Conservation (phyloP, 441 rosid species). For the Codiaeum variegatum region DNA sequence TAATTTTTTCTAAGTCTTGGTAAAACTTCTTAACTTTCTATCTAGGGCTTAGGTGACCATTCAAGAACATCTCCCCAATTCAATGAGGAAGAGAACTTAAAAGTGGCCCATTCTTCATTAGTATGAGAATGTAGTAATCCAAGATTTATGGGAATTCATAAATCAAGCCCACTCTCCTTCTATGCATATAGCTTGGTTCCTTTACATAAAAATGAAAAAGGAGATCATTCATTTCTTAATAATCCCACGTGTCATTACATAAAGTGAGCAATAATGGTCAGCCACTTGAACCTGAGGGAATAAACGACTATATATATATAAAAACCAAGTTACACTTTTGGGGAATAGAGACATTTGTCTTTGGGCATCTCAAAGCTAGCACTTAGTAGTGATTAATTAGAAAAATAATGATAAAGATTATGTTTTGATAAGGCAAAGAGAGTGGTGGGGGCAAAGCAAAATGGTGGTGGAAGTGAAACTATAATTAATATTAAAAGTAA, state of each 20-base stretch:
- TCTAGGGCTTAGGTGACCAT: too few relatives aligned
- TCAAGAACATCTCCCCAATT: too few relatives aligned
- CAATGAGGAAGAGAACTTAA: too few relatives aligned
- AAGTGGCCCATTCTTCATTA: too few relatives aligned
- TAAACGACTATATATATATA: neutral
- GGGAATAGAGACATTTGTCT: constrained; percentile 7
- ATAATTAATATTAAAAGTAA: neutral
- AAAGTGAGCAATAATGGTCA: constrained; percentile 14
- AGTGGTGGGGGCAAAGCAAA: constrained; percentile 7
- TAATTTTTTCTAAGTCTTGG: too few relatives aligned
- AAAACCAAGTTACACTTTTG: constrained; percentile 2
- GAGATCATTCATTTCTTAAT: neutral
- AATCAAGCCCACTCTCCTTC: too few relatives aligned
- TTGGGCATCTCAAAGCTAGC: constrained; percentile 13
- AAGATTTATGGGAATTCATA: too few relatives aligned
- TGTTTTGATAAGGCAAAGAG: neutral
- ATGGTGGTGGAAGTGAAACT: constrained; percentile 19
- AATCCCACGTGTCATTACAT: constrained; percentile 18
- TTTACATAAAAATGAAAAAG: neutral
- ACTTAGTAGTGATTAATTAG: neutral
- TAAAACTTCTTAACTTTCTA: too few relatives aligned
- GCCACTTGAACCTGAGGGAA: constrained; percentile 21
- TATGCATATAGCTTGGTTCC: too few relatives aligned
- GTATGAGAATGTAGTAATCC: too few relatives aligned
- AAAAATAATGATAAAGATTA: neutral